Percentiles rank a stretch among this genome's conserved stretches.
phyloP scores from a whole-genome alignment of 148 eudicot species.

The Euryodendron excelsum region DNA sequence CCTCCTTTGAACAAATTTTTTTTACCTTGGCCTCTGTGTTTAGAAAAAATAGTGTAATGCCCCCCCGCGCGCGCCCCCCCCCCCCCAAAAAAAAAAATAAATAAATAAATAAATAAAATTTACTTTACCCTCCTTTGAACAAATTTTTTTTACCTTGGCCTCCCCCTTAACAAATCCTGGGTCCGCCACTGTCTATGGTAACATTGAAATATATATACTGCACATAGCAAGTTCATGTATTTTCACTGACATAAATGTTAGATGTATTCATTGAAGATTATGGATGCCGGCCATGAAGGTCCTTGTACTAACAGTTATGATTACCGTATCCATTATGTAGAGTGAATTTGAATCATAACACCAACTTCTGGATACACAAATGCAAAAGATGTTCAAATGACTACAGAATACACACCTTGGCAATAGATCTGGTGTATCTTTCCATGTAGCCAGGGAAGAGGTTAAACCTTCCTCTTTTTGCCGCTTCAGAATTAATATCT shows the following conservation, averaged over 20 bases:
- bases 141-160: no score
- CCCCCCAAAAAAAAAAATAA: no score
- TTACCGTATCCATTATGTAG: background rate
- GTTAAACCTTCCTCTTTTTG: slow-evolving; percentile 82
- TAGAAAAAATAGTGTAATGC: no score
- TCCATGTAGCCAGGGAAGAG: slow-evolving; percentile 96
- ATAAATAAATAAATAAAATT: no score
- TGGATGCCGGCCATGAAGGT: background rate
- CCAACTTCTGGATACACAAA: background rate
- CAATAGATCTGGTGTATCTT: slow-evolving; percentile 68
- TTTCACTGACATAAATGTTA: background rate
- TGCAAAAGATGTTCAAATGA: background rate
- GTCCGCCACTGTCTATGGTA: no score
- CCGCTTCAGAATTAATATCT: slow-evolving; percentile 67
- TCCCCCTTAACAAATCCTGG: no score
- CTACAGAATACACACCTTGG: slow-evolving; percentile 48
- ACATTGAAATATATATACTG: background rate
- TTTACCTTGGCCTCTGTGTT: no score
- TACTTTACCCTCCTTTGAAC: no score
- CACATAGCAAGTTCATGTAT: background rate
- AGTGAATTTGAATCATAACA: background rate
- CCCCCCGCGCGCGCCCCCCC: no score
- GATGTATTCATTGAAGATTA: background rate
- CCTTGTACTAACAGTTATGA: background rate
- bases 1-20: no score